Base-by-base conservation (phyloP, 1,284 basidiomycete genomes). In the Limonomyces culmigenus region DNA sequence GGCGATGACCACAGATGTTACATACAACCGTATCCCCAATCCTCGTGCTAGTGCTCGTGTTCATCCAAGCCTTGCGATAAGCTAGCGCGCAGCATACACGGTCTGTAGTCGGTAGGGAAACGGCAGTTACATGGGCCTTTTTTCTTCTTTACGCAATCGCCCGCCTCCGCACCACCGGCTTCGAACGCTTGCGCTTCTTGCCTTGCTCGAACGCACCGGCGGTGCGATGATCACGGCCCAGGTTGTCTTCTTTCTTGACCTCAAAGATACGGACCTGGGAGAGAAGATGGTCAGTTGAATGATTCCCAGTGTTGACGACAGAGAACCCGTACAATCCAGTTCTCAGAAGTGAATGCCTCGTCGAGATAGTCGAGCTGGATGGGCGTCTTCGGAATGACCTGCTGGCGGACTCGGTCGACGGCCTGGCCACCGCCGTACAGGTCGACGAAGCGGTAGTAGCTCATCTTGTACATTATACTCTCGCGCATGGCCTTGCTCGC, bases 391-490 rank as follows among this genome's bases (percentile, higher is more conserved):
- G 91, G 88, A 39, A 95, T 61, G 8, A 69, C 55, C 54, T 93
- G 89, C 36, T 77, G 65, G 33, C 91, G 70, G 3, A 95, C 91
- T 38, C 92, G 74, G 52, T 96, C 91, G 32, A 65, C 53, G 2
- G 77, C 74, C 38, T 73, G 71, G 25, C 55, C 64, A 30, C 78
- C 79, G 19, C 87, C 87, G 52, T 79, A 96, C 40, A 96, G 60
- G 47, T 93, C 87, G 39, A 72, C 60, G 63, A 91, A 85, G 76
- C 87, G 72, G 54, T 93, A 91, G 58, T 92, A 95, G 13, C 78
- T 84, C 88, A 95, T 89, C 65, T 96, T 96, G 63, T 96, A 96
- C 89, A 97, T 91, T 58, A 96, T 60, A 50, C 86, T 87, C 50
- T 97, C 81, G 60, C 70, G 85, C 95, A 99, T 99, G n/a, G 89